phyloP scores from a whole-genome alignment of 2,329 filamentous ascomycete genomes.

The Colletotrichum zoysiae region DNA sequence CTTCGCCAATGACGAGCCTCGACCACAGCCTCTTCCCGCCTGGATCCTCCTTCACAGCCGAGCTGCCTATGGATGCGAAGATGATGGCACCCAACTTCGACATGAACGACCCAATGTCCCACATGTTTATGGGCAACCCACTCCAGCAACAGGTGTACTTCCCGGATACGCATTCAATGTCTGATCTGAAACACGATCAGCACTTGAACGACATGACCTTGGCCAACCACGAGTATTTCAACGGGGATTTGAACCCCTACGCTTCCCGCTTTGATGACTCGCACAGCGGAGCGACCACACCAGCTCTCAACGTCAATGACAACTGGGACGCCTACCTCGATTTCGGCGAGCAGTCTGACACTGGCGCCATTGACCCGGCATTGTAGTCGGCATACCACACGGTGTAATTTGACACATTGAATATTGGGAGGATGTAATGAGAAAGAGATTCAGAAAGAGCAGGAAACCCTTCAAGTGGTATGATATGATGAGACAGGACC shows the following conservation, averaged over 20 bases:
- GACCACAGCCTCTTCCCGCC: slow-evolving; percentile 46
- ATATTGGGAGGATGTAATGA: slow-evolving; percentile 47
- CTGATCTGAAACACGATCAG: slow-evolving; percentile 26
- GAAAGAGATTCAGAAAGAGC: slow-evolving; percentile 30
- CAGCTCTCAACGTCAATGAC: slow-evolving; percentile 13
- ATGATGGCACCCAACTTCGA: slow-evolving; percentile 54
- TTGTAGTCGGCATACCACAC: slow-evolving; percentile 12
- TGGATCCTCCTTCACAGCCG: slow-evolving; percentile 56
- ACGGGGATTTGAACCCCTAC: slow-evolving; percentile 34
- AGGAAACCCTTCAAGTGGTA: slow-evolving; percentile 17
- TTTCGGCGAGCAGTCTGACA: slow-evolving; percentile 43
- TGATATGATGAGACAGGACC: slow-evolving; percentile 29
- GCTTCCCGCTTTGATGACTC: slow-evolving; percentile 10
- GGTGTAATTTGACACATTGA: slow-evolving; percentile 3
- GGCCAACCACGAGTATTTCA: slow-evolving; percentile 30
- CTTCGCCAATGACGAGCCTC: slow-evolving; percentile 43
- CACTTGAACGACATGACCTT: slow-evolving; percentile 10
- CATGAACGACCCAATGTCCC: slow-evolving; percentile 46
- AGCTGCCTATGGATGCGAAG: slow-evolving; percentile 58
- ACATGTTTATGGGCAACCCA: slow-evolving; percentile 37
- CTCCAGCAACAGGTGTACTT: slow-evolving; percentile 29
- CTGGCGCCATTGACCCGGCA: slow-evolving; percentile 25
- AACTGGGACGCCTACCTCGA: slow-evolving; percentile 34
- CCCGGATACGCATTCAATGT: slow-evolving; percentile 18
- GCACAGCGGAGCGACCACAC: slow-evolving; percentile 16